Percentiles rank a stretch among this genome's conserved stretches.
These are phyloP conservation scores for Pythium oligandrum DNA, from an alignment of 352 stramenopile species.

Conservation along the genomic window DNA sequence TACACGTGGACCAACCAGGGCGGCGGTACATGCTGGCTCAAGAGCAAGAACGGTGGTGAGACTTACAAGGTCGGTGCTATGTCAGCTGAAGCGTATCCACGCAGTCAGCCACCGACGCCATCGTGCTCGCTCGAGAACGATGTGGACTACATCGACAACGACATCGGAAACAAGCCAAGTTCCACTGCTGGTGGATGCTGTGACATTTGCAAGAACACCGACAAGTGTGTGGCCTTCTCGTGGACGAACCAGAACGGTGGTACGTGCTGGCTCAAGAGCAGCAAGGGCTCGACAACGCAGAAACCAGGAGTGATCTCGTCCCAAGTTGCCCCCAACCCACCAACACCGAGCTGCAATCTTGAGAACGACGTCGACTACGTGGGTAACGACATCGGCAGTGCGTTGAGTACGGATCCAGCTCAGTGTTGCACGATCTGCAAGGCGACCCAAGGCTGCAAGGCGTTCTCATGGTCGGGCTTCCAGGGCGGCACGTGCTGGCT, in stretches of 20 bases:
- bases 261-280: slow-evolving; percentile 9
- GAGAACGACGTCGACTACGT: slow-evolving; percentile 18
- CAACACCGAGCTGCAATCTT: slow-evolving; percentile 2
- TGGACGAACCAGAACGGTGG: slow-evolving; percentile 22
- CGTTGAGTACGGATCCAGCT: slow-evolving; percentile 3
- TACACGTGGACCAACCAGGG: slow-evolving; percentile 43
- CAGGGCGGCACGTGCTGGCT: slow-evolving; percentile 23
- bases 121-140: slow-evolving; percentile 3
- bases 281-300: slow-evolving; percentile 1
- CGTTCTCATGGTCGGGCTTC: slow-evolving; percentile 21
- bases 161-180: neutral
- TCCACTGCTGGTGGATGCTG: slow-evolving; percentile 11
- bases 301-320: slow-evolving; percentile 10
- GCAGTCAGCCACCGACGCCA: too few species aligned
- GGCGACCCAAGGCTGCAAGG: slow-evolving; percentile 10
- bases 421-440: slow-evolving; percentile 18
- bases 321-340: slow-evolving; percentile 4
- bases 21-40: slow-evolving; percentile 43
- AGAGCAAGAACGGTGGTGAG: slow-evolving; percentile 14
- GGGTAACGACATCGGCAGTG: slow-evolving; percentile 20
- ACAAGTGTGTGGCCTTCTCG: slow-evolving; percentile 1
- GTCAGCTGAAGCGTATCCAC: too few species aligned
- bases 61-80: too few species aligned
- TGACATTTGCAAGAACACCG: neutral
- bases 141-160: slow-evolving; percentile 1